Conservation (phyloP, 2,329 filamentous ascomycete genomes). For the Thermothelomyces thermophilus region DNA sequence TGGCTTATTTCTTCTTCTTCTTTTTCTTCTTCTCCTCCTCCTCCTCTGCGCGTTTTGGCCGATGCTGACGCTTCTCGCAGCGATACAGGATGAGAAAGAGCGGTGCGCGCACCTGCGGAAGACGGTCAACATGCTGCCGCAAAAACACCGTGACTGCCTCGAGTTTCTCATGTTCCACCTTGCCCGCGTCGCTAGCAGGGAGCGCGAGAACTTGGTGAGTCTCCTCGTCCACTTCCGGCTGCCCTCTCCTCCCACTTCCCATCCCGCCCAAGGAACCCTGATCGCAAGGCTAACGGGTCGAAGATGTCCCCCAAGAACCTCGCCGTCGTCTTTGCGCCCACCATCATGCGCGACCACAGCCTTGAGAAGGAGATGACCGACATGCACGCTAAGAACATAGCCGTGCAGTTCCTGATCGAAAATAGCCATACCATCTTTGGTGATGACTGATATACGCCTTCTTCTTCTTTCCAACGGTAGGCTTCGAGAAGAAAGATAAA, state of each 20-base stretch:
- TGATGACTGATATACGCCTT: conserved; percentile 29
- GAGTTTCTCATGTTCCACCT: conserved; percentile 95
- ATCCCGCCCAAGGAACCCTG: too few relatives aligned
- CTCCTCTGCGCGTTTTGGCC: background rate
- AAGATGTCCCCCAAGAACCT: conserved; percentile 95
- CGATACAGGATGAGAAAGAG: conserved; percentile 57
- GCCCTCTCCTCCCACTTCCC: too few relatives aligned
- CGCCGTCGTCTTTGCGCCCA: conserved; percentile 94
- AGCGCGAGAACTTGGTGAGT: conserved; percentile 75
- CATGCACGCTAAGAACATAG: conserved; percentile 86
- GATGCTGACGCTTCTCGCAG: conserved; percentile 35
- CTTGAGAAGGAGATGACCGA: conserved; percentile 94
- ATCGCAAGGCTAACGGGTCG: background rate
- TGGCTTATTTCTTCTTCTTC: background rate
- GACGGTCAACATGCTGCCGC: conserved; percentile 72
- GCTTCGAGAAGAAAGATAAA: too few relatives aligned
- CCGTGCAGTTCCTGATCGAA: conserved; percentile 89
- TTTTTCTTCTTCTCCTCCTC: background rate
- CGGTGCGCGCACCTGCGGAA: conserved; percentile 65
- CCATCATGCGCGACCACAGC: conserved; percentile 87
- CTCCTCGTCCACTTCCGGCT: background rate
- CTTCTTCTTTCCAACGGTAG: too few relatives aligned
- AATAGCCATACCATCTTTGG: conserved; percentile 77
- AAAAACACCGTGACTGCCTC: conserved; percentile 78
- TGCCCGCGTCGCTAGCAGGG: conserved; percentile 72